Base-by-base conservation (phyloP, 352 stramenopile species). In the Elongisporangium undulatum region DNA sequence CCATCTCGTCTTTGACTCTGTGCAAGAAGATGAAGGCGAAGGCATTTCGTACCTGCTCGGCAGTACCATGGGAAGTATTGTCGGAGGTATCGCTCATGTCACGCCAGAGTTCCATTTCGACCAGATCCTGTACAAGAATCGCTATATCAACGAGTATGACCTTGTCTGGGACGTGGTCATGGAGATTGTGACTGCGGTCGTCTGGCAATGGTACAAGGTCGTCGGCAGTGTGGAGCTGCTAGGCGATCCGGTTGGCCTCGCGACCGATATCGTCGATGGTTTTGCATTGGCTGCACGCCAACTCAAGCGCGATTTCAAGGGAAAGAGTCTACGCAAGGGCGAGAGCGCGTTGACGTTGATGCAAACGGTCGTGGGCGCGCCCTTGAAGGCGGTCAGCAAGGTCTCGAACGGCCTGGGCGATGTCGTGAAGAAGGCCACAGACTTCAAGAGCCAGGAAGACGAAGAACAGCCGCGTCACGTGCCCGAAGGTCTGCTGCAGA, bases 161-260 rank as follows among this genome's bases (percentile, higher is more conserved):
- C 66, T 95, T 49, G 66, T 94, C 2, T 87, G 78, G 51, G 80
- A 85, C 22, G 84, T 95, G 15, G 61, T 94, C 7, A 72, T 76
- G 51, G 78, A 86, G 58, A 85, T 93, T 55, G 82, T 94, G 15
- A 69, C 82, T 56, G 81, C 74, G 4, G 82, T 94, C 9, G 63
- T 95, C 22, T 72, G 83, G 0, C 87, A 95, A 62, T 95, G 87
- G 87, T 95, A 95, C 69, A 94, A 93, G 62, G 91, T 95, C 23
- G 87, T 95, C 20, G 87, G 87, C 38, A 92, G 82, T 60, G 81
- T 95, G 2, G 87, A 95, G 63, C 67, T 95, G 61, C 65, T 95
- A 13, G 87, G 87, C 16, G 87, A 95, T 61, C 87, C 87, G 7
- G 77, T 95, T 26, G 87, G 87, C 0, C 78, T 95, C 16, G 80